A percentile compares a stretch with the other conserved stretches of the same genome.
These are phyloP conservation scores for Phytophthora pluvialis DNA, from an alignment of 352 stramenopile genomes.

Conservation along the genomic window DNA sequence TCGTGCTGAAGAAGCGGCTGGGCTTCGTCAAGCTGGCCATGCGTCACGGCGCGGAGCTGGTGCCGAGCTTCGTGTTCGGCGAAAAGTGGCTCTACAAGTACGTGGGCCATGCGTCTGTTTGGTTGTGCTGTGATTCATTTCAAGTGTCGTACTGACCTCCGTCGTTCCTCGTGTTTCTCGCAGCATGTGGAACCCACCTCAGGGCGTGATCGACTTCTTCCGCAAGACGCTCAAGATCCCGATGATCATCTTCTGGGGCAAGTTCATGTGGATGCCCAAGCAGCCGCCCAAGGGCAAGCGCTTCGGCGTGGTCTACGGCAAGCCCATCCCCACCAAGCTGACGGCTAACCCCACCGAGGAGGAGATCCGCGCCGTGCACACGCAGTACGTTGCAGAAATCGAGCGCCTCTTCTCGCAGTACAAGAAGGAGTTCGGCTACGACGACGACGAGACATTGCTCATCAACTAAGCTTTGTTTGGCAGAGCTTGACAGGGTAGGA, in stretches of 20 bases:
- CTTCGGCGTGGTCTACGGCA: conserved; percentile 81
- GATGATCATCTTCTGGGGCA: conserved; percentile 82
- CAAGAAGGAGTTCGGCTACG: conserved; percentile 77
- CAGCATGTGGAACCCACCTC: conserved; percentile 74
- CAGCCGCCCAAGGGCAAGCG: conserved; percentile 60
- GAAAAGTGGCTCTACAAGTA: conserved; percentile 87
- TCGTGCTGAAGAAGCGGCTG: conserved; percentile 82
- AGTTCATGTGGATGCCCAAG: conserved; percentile 81
- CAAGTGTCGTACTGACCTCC: conserved; percentile 3
- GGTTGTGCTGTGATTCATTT: neutral
- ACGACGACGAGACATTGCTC: conserved; percentile 74
- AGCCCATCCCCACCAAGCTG: conserved; percentile 60
- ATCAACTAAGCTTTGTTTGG: conserved; percentile 47
- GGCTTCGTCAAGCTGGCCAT: conserved; percentile 87
- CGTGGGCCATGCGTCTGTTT: conserved; percentile 16
- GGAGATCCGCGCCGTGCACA: conserved; percentile 58
- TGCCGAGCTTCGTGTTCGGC: conserved; percentile 80
- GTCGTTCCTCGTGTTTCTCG: neutral
- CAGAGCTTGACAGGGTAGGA: neutral
- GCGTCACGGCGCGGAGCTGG: conserved; percentile 73
- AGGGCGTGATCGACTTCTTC: conserved; percentile 64
- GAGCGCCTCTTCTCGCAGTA: conserved; percentile 70
- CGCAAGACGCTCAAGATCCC: conserved; percentile 78
- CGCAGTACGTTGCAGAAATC: conserved; percentile 66
- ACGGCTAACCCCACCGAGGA: conserved; percentile 68